Evolutionary conservation across 1,284 basidiomycete genomes (phyloP).

Genomic region (Fistulina hepatica): DNA sequence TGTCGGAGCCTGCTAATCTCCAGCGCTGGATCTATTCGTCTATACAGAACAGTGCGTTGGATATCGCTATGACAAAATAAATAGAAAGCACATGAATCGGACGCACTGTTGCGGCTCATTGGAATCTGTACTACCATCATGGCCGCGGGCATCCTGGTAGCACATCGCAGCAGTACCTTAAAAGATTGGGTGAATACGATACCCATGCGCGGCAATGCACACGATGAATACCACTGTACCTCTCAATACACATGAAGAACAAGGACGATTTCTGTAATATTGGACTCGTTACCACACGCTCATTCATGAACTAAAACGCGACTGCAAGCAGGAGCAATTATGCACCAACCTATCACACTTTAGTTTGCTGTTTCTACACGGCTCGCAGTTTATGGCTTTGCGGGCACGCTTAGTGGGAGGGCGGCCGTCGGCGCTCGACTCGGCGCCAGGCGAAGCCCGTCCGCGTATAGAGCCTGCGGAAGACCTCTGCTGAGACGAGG

Average conservation of each 20-base stretch:
- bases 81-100: too few species aligned
- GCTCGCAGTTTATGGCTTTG: constrained; percentile 78
- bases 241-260: constrained; percentile 71
- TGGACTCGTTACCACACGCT: too few species aligned
- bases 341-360: constrained; percentile 65
- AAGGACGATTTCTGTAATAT: constrained; percentile 58
- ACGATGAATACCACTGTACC: constrained; percentile 39
- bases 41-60: too few species aligned
- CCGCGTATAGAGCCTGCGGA: constrained; percentile 34
- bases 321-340: background rate
- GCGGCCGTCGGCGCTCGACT: constrained; percentile 38
- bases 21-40: constrained; percentile 55
- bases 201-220: constrained; percentile 3
- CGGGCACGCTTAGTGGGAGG: constrained; percentile 61
- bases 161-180: constrained; percentile 66
- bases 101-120: too few species aligned
- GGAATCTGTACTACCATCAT: constrained; percentile 36
- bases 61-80: too few species aligned
- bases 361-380: constrained; percentile 72
- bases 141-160: constrained; percentile 58
- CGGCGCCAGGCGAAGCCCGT: constrained; percentile 35
- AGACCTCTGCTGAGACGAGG: constrained; percentile 21
- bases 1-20: constrained; percentile 66
- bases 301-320: too few species aligned
- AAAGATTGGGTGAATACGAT: constrained; percentile 9